Percentiles rank a stretch among this genome's conserved stretches.
Evolutionary conservation across 768 basidiomycete genomes (phyloP).

Genomic region (Kwoniella sp.): DNA sequence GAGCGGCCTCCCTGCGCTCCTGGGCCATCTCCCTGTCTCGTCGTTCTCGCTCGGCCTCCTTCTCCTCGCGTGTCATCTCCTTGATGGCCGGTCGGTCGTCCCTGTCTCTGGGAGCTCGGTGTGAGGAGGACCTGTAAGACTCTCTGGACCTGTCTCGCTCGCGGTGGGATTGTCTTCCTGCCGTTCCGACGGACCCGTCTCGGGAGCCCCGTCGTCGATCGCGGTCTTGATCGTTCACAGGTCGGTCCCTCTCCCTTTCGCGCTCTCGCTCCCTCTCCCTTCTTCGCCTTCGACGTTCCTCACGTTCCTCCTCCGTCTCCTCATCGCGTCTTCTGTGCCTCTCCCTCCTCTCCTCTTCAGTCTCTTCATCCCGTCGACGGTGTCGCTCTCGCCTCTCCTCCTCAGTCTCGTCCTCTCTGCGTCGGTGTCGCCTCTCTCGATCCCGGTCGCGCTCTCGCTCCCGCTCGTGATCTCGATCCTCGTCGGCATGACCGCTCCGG

Average conservation of each 20-base stretch:
- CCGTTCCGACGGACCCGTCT: slow-evolving; percentile 19
- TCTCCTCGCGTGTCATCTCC: slow-evolving; percentile 42
- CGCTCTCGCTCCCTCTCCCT: slow-evolving; percentile 23
- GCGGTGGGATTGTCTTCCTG: not conserved
- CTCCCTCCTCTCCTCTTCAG: slow-evolving; percentile 13
- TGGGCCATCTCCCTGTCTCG: slow-evolving; percentile 42
- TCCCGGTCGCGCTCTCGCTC: slow-evolving; percentile 22
- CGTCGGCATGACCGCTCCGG: no score
- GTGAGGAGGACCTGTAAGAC: slow-evolving; percentile 17
- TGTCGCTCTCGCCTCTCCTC: slow-evolving; percentile 15
- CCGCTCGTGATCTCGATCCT: slow-evolving; percentile 26
- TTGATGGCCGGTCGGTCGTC: slow-evolving; percentile 9
- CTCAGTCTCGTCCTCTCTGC: slow-evolving; percentile 22
- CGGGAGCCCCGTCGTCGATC: slow-evolving; percentile 51
- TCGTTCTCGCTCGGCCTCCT: slow-evolving; percentile 37
- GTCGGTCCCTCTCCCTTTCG: slow-evolving; percentile 10
- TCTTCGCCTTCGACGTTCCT: slow-evolving; percentile 22
- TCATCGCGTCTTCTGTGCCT: slow-evolving; percentile 13
- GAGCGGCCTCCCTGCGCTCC: slow-evolving; percentile 32
- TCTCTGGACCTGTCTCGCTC: slow-evolving; percentile 34
- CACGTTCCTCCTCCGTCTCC: slow-evolving; percentile 22
- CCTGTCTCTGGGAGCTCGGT: slow-evolving; percentile 6
- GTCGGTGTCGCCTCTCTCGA: slow-evolving; percentile 11
- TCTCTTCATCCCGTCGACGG: slow-evolving; percentile 18
- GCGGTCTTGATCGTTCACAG: no score